Percentiles rank a stretch among this genome's conserved stretches.
Evolutionary conservation across 176 grass and related monocot species (phyloP).

Genomic region (Pontederia paniculata): DNA sequence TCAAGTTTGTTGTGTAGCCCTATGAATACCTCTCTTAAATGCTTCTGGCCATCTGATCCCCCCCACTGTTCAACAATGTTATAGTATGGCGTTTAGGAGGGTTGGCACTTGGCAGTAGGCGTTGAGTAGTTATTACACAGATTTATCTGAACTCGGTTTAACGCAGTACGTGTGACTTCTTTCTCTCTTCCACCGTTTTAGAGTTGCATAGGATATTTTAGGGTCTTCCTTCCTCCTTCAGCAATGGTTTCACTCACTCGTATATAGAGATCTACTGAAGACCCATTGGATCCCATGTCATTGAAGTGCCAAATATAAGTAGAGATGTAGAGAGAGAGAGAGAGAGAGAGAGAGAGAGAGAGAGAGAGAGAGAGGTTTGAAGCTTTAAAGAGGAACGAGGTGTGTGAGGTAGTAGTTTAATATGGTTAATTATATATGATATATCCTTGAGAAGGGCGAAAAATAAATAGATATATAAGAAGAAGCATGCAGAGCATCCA

Average conservation of each 20-base stretch:
- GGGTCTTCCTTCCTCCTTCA: not conserved
- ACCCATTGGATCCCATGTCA: slow-evolving; percentile 8
- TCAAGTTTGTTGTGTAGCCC: not conserved
- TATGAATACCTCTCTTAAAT: no score
- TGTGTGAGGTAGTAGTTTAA: not conserved
- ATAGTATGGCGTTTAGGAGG: no score
- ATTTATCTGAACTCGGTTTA: not conserved
- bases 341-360: not conserved
- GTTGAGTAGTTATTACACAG: no score
- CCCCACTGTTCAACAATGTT: no score
- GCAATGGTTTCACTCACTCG: not conserved
- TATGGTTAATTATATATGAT: not conserved
- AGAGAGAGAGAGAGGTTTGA: not conserved
- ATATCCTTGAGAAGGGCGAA: no score
- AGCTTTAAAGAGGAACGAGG: not conserved
- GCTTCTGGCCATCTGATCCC: no score
- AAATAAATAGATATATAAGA: no score
- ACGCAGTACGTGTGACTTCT: not conserved
- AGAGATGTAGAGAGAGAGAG: no score
- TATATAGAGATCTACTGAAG: not conserved
- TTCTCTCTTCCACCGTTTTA: not conserved
- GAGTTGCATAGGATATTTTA: no score
- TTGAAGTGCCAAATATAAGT: not conserved
- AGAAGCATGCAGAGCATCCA: no score
- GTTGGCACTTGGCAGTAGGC: no score